Evolutionary conservation across 441 rosid species (phyloP).

Genomic region (Euphorbia celastroides): DNA sequence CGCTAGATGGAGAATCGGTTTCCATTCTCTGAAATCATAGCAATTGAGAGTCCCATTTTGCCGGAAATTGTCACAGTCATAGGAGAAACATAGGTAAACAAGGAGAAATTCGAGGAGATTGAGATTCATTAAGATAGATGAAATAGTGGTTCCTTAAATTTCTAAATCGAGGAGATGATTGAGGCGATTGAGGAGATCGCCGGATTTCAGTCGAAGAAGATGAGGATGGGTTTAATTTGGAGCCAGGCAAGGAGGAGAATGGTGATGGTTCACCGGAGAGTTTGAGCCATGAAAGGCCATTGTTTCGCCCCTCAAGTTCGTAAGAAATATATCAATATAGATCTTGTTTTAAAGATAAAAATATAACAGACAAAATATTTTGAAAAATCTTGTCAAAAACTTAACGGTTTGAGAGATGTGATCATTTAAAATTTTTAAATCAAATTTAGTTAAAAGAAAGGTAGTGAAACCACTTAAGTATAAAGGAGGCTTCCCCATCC

Average conservation of each 20-base stretch:
- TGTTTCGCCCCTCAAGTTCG: conserved; percentile 87
- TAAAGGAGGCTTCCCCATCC: too few species aligned
- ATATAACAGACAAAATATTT: too few species aligned
- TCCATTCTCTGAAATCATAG: conserved; percentile 36
- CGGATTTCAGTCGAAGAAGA: conserved; percentile 59
- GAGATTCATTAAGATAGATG: conserved; percentile 50
- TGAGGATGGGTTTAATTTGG: conserved; percentile 44
- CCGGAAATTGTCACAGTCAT: conserved; percentile 29
- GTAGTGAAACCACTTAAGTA: too few species aligned
- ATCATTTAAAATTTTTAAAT: too few species aligned
- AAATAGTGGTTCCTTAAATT: conserved; percentile 61
- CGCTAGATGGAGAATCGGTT: conserved; percentile 32
- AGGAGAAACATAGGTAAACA: conserved; percentile 35
- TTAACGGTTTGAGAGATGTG: too few species aligned
- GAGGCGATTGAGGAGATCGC: conserved; percentile 57
- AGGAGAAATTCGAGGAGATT: conserved; percentile 45
- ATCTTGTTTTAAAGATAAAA: too few species aligned
- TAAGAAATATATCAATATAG: too few species aligned
- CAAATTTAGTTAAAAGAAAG: too few species aligned
- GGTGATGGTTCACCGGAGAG: conserved; percentile 70
- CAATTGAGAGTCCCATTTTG: conserved; percentile 30
- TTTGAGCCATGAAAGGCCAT: conserved; percentile 61
- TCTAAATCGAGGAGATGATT: conserved; percentile 51
- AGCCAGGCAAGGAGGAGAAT: conserved; percentile 65
- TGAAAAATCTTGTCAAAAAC: too few species aligned